A percentile compares a stretch with the other conserved stretches of the same genome.
These are phyloP conservation scores for Hymenoscyphus fructigenus DNA, from an alignment of 2,329 filamentous ascomycete species.

Conservation along the genomic window DNA sequence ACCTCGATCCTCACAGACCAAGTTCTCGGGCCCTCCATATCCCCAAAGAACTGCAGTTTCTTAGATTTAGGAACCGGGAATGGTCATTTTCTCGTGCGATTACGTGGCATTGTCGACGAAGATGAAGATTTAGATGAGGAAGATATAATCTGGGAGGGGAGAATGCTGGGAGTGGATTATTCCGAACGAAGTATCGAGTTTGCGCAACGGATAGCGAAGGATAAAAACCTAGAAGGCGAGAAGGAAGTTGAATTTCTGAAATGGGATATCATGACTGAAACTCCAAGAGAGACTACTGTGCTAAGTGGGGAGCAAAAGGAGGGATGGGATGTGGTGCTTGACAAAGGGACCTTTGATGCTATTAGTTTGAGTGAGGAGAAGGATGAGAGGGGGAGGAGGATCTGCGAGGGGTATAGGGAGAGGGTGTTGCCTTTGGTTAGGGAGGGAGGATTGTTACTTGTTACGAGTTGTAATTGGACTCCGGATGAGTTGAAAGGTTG, in stretches of 20 bases:
- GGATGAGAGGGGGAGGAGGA: slow-evolving; percentile 53
- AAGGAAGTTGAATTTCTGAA: slow-evolving; percentile 46
- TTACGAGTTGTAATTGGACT: slow-evolving; percentile 99
- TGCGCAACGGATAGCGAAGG: slow-evolving; percentile 60
- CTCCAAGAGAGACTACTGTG: slow-evolving; percentile 35
- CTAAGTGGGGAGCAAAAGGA: slow-evolving; percentile 19
- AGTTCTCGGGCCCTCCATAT: slow-evolving; percentile 20
- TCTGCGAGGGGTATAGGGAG: slow-evolving; percentile 73
- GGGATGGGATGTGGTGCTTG: slow-evolving; percentile 88
- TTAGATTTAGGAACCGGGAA: slow-evolving; percentile 94
- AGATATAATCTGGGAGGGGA: slow-evolving; percentile 54
- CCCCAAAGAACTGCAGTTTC: slow-evolving; percentile 51
- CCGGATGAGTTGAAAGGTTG: slow-evolving; percentile 79
- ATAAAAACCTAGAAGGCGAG: slow-evolving; percentile 35
- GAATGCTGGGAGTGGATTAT: slow-evolving; percentile 87
- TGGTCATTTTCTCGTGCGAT: slow-evolving; percentile 82
- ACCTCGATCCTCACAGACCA: slow-evolving; percentile 21
- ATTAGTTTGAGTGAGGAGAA: slow-evolving; percentile 70
- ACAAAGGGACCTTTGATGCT: slow-evolving; percentile 98
- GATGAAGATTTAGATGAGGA: slow-evolving; percentile 21
- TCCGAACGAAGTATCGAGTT: slow-evolving; percentile 72
- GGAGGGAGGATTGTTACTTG: slow-evolving; percentile 69
- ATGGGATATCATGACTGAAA: slow-evolving; percentile 50
- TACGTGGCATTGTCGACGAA: slow-evolving; percentile 52
- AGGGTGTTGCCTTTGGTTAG: slow-evolving; percentile 69